A percentile compares a stretch with the other conserved stretches of the same genome.
These are phyloP conservation scores for Crithidia fasciculata DNA, from an alignment of 208 protist genomes.

Conservation along the genomic window DNA sequence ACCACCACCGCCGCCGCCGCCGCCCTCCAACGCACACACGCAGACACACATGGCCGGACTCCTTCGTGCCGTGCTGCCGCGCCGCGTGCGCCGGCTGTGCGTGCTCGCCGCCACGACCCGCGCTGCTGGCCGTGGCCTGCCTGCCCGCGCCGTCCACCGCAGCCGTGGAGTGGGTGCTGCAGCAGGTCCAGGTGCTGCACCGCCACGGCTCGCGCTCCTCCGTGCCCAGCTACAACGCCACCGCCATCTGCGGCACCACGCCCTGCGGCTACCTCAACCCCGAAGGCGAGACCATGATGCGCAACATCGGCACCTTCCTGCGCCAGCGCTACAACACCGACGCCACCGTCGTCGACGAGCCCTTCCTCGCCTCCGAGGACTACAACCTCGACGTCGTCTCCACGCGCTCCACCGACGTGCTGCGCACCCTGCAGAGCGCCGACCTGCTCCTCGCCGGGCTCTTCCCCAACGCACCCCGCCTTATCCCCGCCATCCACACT, in stretches of 20 bases:
- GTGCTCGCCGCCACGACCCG: constrained; percentile 4
- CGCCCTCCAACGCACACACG: too few relatives aligned
- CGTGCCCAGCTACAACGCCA: constrained; percentile 22
- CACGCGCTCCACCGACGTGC: constrained; percentile 47
- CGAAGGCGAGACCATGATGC: constrained; percentile 39
- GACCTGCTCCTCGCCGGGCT: constrained; percentile 36
- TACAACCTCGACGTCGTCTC: constrained; percentile 52
- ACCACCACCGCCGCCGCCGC: too few relatives aligned
- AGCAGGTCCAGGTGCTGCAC: constrained; percentile 48
- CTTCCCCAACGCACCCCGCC: constrained; percentile 34
- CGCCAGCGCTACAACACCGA: constrained; percentile 41
- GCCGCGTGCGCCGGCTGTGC: constrained; percentile 10
- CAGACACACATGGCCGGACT: too few relatives aligned
- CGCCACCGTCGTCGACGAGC: constrained; percentile 15
- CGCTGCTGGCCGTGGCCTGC: constrained; percentile 13
- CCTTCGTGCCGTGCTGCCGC: constrained; percentile 2
- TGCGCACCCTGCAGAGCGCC: constrained; percentile 57
- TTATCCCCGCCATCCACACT: constrained; percentile 58
- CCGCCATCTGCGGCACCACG: constrained; percentile 33
- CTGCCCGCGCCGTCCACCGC: constrained; percentile 15
- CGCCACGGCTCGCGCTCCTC: constrained; percentile 49
- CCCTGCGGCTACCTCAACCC: constrained; percentile 55
- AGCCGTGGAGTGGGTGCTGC: constrained; percentile 14
- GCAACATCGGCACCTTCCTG: constrained; percentile 46
- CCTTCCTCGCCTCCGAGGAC: constrained; percentile 26